These are phyloP conservation scores for Trichoderma oligosporum DNA, from an alignment of 2,329 filamentous ascomycete species.

Conservation along the genomic window DNA sequence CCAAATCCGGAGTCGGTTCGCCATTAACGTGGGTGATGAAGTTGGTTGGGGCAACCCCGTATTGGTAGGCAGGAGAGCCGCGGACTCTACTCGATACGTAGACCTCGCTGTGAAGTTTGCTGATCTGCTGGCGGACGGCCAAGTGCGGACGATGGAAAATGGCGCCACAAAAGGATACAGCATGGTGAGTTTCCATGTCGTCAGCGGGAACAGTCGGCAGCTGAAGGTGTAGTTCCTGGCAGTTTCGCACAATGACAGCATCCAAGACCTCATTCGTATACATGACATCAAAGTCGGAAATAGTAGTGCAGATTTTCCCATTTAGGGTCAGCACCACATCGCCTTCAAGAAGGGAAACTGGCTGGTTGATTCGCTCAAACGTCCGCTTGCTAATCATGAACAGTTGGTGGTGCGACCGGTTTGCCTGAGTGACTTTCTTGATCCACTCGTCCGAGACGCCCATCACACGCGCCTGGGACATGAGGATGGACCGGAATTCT, in stretches of 20 bases:
- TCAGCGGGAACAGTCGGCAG: conserved; percentile 83
- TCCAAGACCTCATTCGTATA: conserved; percentile 82
- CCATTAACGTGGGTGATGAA: conserved; percentile 97
- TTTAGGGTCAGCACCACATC: conserved; percentile 92
- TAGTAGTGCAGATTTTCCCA: conserved; percentile 85
- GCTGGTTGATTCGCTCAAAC: conserved; percentile 52
- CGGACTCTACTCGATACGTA: conserved; percentile 87
- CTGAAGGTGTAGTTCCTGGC: conserved; percentile 70
- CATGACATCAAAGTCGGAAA: conserved; percentile 93
- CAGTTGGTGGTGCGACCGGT: conserved; percentile 88
- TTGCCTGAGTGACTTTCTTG: conserved; percentile 78
- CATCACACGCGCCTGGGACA: conserved; percentile 96
- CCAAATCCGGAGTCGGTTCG: conserved; percentile 74
- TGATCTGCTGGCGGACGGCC: conserved; percentile 94
- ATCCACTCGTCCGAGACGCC: conserved; percentile 97
- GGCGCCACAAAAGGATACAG: conserved; percentile 92
- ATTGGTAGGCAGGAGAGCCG: conserved; percentile 81
- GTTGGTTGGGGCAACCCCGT: conserved; percentile 90
- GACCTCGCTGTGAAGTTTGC: conserved; percentile 90
- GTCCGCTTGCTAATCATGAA: conserved; percentile 97
- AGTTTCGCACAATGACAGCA: conserved; percentile 81
- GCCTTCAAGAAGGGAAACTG: conserved; percentile 70
- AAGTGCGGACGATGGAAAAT: conserved; percentile 91
- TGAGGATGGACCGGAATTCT: conserved; percentile 91
- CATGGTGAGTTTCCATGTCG: conserved; percentile 87